These are phyloP conservation scores for Colletotrichum tabaci DNA, from an alignment of 2,329 filamentous ascomycete species.

Conservation along the genomic window DNA sequence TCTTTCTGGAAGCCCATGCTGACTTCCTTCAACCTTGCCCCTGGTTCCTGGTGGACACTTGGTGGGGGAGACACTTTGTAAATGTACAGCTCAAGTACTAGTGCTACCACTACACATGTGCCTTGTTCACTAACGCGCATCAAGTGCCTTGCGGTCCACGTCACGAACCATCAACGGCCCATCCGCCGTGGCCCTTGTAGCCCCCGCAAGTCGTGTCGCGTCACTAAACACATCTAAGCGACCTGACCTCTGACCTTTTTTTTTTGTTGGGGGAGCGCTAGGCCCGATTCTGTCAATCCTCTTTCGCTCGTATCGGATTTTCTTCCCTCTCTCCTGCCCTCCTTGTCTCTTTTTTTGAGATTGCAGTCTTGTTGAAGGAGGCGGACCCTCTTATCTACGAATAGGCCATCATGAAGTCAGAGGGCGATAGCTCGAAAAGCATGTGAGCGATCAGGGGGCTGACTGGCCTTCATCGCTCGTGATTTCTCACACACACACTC, in stretches of 20 bases:
- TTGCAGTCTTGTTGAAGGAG: constrained; percentile 2
- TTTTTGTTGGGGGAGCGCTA: constrained; percentile 43
- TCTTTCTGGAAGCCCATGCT: constrained; percentile 38
- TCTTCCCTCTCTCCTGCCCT: constrained; percentile 8
- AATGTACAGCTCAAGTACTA: constrained; percentile 2
- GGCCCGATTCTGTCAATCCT: constrained; percentile 19
- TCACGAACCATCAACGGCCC: constrained; percentile 23
- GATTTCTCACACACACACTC: neutral
- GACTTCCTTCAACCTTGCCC: constrained; percentile 10
- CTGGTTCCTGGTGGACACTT: constrained; percentile 27
- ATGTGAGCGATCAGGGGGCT: constrained; percentile 15
- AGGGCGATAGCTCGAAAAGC: neutral
- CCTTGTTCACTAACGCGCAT: constrained; percentile 10
- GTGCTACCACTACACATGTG: neutral
- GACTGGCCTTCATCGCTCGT: neutral
- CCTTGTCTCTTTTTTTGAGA: constrained; percentile 1
- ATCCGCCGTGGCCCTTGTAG: constrained; percentile 24
- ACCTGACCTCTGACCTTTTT: constrained; percentile 17
- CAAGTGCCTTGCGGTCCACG: constrained; percentile 15
- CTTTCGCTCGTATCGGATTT: constrained; percentile 26
- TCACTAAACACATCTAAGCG: too few relatives aligned
- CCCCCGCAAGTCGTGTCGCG: neutral
- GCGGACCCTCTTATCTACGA: constrained; percentile 29
- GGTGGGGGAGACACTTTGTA: constrained; percentile 1
- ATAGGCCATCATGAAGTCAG: neutral